Conservation (phyloP, 1,139 yeast genomes). For the Diutina catenulata region DNA sequence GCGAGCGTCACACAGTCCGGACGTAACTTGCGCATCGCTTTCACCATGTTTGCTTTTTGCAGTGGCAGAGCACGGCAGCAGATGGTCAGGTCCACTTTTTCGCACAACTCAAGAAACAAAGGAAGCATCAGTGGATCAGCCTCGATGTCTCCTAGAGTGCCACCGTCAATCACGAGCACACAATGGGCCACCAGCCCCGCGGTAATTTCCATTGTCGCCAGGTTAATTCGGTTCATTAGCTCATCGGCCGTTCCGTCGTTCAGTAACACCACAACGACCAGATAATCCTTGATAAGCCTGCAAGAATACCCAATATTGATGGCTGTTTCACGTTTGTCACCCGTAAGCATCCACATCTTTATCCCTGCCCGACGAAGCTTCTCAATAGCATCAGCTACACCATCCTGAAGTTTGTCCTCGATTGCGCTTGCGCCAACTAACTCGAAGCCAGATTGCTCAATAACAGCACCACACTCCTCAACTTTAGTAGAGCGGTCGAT, state of each 20-base stretch:
- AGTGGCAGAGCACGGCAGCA: constrained; percentile 97
- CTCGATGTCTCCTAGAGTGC: constrained; percentile 64
- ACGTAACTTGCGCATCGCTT: constrained; percentile 56
- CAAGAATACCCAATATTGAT: constrained; percentile 95
- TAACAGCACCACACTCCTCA: constrained; percentile 58
- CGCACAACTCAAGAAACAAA: constrained; percentile 71
- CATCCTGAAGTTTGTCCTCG: constrained; percentile 92
- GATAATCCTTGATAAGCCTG: constrained; percentile 82
- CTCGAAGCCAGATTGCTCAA: constrained; percentile 51
- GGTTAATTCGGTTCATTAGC: constrained; percentile 42
- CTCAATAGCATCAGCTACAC: constrained; percentile 90
- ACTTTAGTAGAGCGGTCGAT: constrained; percentile 53
- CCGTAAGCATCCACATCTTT: constrained; percentile 96
- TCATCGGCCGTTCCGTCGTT: constrained; percentile 42
- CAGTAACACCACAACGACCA: constrained; percentile 71
- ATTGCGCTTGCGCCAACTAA: constrained; percentile 92
- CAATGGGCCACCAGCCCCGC: constrained; percentile 80
- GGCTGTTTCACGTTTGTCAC: constrained; percentile 96
- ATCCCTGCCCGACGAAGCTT: constrained; percentile 88
- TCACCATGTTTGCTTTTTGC: constrained; percentile 86
- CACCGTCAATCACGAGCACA: constrained; percentile 90
- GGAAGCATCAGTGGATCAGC: constrained; percentile 59
- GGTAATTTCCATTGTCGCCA: constrained; percentile 47
- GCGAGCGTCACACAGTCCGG: constrained; percentile 75
- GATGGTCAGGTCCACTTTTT: constrained; percentile 80